Conservation (phyloP, 1,284 basidiomycete genomes). For the Chalciporus sp. region DNA sequence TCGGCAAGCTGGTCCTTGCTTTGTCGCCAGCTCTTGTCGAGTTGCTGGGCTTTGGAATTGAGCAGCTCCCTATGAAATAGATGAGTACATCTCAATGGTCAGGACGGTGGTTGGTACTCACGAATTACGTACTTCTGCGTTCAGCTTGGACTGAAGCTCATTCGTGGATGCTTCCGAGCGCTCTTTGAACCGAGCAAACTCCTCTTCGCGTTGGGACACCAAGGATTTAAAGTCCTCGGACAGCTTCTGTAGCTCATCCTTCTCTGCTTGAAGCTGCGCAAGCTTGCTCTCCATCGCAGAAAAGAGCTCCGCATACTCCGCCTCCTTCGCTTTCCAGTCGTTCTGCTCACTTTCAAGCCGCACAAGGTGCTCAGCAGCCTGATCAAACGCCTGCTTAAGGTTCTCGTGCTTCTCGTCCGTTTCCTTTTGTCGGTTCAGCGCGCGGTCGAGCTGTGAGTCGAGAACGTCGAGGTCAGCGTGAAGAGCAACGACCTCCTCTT, state of each 20-base stretch:
- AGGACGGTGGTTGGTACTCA: constrained; percentile 40
- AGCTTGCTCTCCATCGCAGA: constrained; percentile 65
- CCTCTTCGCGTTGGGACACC: constrained; percentile 79
- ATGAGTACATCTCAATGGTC: constrained; percentile 6
- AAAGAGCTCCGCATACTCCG: constrained; percentile 56
- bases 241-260: constrained; percentile 63
- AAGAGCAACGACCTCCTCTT: constrained; percentile 82
- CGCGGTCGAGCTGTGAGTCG: constrained; percentile 85
- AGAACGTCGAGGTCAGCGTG: constrained; percentile 85
- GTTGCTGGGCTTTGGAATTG: constrained; percentile 59
- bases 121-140: constrained; percentile 67
- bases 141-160: constrained; percentile 78
- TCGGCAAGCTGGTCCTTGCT: constrained; percentile 83
- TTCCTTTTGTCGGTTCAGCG: constrained; percentile 74
- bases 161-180: constrained; percentile 67
- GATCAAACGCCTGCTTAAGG: constrained; percentile 73
- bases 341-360: constrained; percentile 78
- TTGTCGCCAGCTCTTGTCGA: constrained; percentile 71
- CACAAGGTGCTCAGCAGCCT: constrained; percentile 83
- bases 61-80: constrained; percentile 55
- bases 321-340: constrained; percentile 65
- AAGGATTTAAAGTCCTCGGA: constrained; percentile 76
- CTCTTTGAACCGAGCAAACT: constrained; percentile 75
- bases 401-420: constrained; percentile 77
- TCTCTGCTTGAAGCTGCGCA: constrained; percentile 54